Evolutionary conservation across 2,329 filamentous ascomycete species (phyloP), one percentile per base, ranked within the genome.

Genomic region (Dothideomycetes sp.): DNA sequence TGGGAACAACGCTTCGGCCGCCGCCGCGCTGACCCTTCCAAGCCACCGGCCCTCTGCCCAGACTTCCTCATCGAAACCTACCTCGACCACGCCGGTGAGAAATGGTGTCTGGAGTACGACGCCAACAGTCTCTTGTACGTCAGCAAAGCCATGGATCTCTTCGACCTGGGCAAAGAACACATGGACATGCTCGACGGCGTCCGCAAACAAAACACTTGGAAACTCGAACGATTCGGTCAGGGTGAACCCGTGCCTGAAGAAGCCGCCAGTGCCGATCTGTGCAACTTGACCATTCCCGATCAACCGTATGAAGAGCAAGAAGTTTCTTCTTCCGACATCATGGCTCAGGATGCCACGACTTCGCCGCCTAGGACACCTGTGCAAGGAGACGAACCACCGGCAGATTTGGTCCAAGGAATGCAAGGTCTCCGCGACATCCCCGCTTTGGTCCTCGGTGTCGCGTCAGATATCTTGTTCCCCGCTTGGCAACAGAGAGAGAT

Each of bases 11-110:
- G 91, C 24, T 98, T 98, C 59, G 89, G 86, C 4, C 75, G 91
- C 25, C 74, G 85, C 49, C 75, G 91, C 33, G 89, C 91, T 11
- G 91, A 98, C 58, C 73, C 85, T 0, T 78, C 76, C 51, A 87
- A 85, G 51, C 87, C 84, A 4, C 91, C 91, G 0, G 91, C 91
- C 0, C 65, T 98, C n/a, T 98, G 91, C 54, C 88, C 91, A 0
- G 91, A 98, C 58, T 98, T 96, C 56, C 70, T 98, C 17, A 94
- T 98, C 50, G 91, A 98, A 65, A 98, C 91, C 0, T 98, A 98
- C 58, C 76, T 98, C 13, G 91, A 98, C 61, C 91, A 98, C 55
- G 91, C 91, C 0, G 91, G 91, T 15, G 91, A 98, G 67, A 98
- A 98, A 63, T 98, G 94, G 69, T 95, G 87, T 58, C 71, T 98